Percentiles rank a stretch among this genome's conserved stretches.
These are phyloP conservation scores for Jacaranda copaia DNA, from an alignment of 257 asterid species.

Conservation along the genomic window DNA sequence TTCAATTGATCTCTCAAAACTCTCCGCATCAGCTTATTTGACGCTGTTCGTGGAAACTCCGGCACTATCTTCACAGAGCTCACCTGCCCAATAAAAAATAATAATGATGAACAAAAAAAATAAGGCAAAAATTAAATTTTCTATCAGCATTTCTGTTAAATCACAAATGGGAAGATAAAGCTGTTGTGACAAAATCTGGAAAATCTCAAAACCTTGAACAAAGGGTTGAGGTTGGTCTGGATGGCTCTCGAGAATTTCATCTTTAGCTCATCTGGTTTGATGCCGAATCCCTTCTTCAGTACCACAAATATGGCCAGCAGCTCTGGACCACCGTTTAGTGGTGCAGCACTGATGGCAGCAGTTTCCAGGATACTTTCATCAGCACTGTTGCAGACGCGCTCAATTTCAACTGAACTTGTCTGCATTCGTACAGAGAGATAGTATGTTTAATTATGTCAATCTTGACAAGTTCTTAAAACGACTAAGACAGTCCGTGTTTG, in stretches of 20 bases:
- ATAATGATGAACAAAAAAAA: not conserved
- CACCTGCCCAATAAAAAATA: constrained; percentile 53
- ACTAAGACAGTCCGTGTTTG: not conserved
- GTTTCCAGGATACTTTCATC: constrained; percentile 82
- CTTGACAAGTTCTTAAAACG: not conserved
- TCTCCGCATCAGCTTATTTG: constrained; percentile 84
- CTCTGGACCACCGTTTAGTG: constrained; percentile 87
- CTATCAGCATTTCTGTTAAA: not conserved
- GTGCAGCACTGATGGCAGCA: constrained; percentile 78
- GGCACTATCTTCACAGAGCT: constrained; percentile 68
- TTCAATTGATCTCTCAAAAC: constrained; percentile 77
- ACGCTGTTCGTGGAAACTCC: constrained; percentile 87
- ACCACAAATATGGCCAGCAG: constrained; percentile 75
- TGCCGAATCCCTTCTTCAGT: constrained; percentile 60
- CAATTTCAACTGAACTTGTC: constrained; percentile 90
- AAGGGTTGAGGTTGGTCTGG: constrained; percentile 79
- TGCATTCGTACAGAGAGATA: constrained; percentile 37
- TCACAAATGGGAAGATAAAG: not conserved
- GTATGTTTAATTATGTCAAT: not conserved
- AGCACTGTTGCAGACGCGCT: constrained; percentile 78
- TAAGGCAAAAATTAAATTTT: not conserved
- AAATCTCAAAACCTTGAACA: constrained; percentile 70
- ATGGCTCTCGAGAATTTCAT: constrained; percentile 70
- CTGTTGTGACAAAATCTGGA: not conserved
- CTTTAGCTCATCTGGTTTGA: constrained; percentile 55